Conservation (phyloP, 2,329 filamentous ascomycete genomes). For the Verruconis gallopava region DNA sequence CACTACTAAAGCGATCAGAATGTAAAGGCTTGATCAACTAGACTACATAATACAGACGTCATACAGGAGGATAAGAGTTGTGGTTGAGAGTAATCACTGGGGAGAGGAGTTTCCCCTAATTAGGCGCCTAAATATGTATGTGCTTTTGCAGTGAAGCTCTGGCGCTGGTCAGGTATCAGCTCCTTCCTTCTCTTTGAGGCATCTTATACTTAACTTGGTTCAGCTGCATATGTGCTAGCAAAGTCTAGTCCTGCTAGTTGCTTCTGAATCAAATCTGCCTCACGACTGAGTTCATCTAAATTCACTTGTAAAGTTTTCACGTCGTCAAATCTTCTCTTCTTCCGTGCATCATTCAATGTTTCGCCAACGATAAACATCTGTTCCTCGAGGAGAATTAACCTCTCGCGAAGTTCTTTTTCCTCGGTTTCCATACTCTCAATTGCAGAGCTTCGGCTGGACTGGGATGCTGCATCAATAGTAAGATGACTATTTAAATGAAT, state of each 20-base stretch:
- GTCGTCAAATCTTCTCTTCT: conserved; percentile 72
- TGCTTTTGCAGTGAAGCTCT: too few species aligned
- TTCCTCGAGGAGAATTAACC: conserved; percentile 75
- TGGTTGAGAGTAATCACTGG: too few species aligned
- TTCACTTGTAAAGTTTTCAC: conserved; percentile 68
- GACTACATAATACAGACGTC: too few species aligned
- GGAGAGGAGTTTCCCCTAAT: too few species aligned
- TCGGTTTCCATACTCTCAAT: conserved; percentile 63
- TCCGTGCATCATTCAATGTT: conserved; percentile 69
- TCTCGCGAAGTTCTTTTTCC: conserved; percentile 69
- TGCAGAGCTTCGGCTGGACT: conserved; percentile 39
- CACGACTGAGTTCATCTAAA: conserved; percentile 64
- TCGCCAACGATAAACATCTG: conserved; percentile 79
- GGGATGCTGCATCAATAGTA: conserved; percentile 19
- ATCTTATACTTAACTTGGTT: too few species aligned
- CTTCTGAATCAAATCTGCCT: conserved; percentile 57
- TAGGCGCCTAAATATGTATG: too few species aligned
- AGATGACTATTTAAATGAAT: conserved; percentile 45
- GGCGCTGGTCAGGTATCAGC: too few species aligned
- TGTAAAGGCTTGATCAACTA: too few species aligned
- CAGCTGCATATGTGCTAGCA: conserved; percentile 37
- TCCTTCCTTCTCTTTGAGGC: too few species aligned
- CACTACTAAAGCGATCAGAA: too few species aligned
- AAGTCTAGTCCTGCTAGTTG: conserved; percentile 56
- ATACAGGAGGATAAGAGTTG: too few species aligned